A percentile compares a stretch with the other conserved stretches of the same genome.
Conservation (phyloP, 805 yeast species). For the Yamadazyma insecticola region DNA sequence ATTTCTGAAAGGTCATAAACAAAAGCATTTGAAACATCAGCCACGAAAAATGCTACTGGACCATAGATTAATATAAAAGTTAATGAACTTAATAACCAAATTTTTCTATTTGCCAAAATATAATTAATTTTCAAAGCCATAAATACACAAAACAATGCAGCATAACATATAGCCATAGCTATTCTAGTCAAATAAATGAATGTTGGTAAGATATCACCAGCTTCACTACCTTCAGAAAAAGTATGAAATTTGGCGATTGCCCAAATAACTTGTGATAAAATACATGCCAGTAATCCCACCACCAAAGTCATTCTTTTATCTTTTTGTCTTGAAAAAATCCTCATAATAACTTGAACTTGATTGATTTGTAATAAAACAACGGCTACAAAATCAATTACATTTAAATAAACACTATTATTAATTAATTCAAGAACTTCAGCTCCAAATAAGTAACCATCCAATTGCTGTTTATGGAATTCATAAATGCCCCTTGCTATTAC, state of each 20-base stretch:
- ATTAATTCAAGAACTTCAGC: slow-evolving; percentile 40
- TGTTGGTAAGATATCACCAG: slow-evolving; percentile 61
- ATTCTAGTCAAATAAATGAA: slow-evolving; percentile 71
- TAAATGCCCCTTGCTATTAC: slow-evolving; percentile 46
- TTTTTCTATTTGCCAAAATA: slow-evolving; percentile 42
- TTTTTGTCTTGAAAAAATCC: slow-evolving; percentile 60
- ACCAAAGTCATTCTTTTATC: slow-evolving; percentile 63
- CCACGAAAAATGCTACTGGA: slow-evolving; percentile 67
- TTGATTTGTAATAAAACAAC: slow-evolving; percentile 56
- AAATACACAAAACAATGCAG: slow-evolving; percentile 57
- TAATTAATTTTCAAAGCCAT: slow-evolving; percentile 48
- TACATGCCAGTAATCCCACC: slow-evolving; percentile 51
- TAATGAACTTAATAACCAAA: slow-evolving; percentile 53
- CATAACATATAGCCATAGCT: slow-evolving; percentile 64
- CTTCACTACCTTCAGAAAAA: slow-evolving; percentile 34
- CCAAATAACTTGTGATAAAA: slow-evolving; percentile 62
- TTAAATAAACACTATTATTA: slow-evolving; percentile 42
- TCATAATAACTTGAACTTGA: slow-evolving; percentile 68
- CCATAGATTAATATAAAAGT: slow-evolving; percentile 53
- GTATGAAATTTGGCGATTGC: slow-evolving; percentile 54
- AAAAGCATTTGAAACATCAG: slow-evolving; percentile 74
- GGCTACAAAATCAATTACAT: slow-evolving; percentile 53
- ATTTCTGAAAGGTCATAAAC: slow-evolving; percentile 69
- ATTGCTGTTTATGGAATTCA: slow-evolving; percentile 44
- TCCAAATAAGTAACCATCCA: slow-evolving; percentile 39